Percentiles rank a stretch among this genome's conserved stretches.
Conservation (phyloP, 108 stramenopile species). For the Skeletonema potamos region DNA sequence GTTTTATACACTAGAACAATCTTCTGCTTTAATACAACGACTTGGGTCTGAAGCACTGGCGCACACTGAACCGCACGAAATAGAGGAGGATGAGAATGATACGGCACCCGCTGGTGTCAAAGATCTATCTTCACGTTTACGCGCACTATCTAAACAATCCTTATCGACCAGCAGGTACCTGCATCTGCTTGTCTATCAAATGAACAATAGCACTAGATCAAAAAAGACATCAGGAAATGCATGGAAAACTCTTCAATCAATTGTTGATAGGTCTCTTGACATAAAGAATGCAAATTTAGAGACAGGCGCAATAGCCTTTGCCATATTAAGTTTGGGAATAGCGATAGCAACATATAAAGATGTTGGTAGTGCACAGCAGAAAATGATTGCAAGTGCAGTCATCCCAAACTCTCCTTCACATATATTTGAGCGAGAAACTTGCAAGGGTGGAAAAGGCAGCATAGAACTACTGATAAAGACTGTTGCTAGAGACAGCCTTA, state of each 20-base stretch:
- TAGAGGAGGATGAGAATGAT: neutral
- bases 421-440: slow-evolving; percentile 3
- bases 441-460: neutral
- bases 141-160: neutral
- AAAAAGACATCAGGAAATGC: slow-evolving; percentile 19
- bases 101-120: neutral
- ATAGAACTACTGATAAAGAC: slow-evolving; percentile 10
- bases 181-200: neutral
- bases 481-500: slow-evolving; percentile 12
- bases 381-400: slow-evolving; percentile 44
- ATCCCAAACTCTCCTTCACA: slow-evolving; percentile 9
- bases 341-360: neutral
- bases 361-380: slow-evolving; percentile 9
- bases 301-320: slow-evolving; percentile 11
- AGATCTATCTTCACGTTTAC: neutral
- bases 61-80: neutral
- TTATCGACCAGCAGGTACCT: neutral
- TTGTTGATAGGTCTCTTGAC: slow-evolving; percentile 8
- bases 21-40: neutral
- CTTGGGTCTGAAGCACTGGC: neutral
- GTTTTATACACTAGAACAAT: neutral
- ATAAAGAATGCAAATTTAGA: neutral
- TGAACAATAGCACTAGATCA: neutral
- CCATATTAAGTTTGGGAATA: slow-evolving; percentile 25
- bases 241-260: slow-evolving; percentile 37